Evolutionary conservation across 257 asterid genomes (phyloP), one percentile per base, ranked within the genome.

Genomic region (Gentiana macrophylla): DNA sequence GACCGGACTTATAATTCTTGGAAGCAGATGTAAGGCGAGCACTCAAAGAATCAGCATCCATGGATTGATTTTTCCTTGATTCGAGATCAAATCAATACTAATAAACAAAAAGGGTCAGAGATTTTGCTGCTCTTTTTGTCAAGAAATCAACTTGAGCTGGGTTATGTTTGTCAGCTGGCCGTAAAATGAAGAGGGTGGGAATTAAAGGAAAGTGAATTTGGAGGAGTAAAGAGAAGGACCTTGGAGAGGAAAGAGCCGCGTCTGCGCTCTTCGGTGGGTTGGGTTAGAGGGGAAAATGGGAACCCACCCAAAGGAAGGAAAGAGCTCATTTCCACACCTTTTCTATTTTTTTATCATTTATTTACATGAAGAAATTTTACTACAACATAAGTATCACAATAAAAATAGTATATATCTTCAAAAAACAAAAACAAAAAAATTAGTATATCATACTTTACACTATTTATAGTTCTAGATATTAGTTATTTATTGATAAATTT

Each of bases 11-110:
- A 61, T 79, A 77, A 64, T 84, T 79, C 80, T 65, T 83, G 62
- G 96, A 78, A 24, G 89, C 83, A 67, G 89, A 87, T 62, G 89
- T 70, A 37, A 87, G 71, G 72, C 89, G 92, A 72, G 82, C 82
- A 68, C 84, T 82, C 92, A 86, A 84, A 61, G 89, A 87, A 78
- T 80, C 81, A 74, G 86, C 72, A 72, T 84, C 96, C 96, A 87
- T 87, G 65, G 65, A 41, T 41, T 41, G 6, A 1, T 38, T 77
- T 63, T 43, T 35, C 38, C 49, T 67, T 59, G 64, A 56, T n/a
- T 24, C 54, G 62, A 3, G 12, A 13, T 5, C 2, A 60, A 62
- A 41, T 35, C 8, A 46, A 47, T 32, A 24, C 41, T 35, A 35
- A 35, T 43, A 63, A 12, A 6, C 4, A 5, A 35, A 34, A 33